phyloP scores from a whole-genome alignment of 2,329 filamentous ascomycete species.

The Verticillium albo-atrum region DNA sequence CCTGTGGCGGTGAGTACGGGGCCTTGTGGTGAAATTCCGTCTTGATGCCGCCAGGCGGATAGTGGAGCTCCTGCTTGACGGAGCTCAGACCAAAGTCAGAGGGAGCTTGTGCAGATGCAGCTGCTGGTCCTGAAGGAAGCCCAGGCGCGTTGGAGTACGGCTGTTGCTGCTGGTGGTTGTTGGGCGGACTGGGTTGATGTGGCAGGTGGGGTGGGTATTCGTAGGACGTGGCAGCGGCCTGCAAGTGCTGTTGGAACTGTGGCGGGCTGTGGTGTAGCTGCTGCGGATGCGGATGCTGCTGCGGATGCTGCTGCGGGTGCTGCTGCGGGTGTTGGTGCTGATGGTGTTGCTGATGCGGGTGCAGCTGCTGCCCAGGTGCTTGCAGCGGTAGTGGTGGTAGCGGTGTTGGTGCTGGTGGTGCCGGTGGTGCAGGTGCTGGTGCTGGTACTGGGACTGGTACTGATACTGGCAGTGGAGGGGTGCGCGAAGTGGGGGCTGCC shows the following conservation, averaged over 20 bases:
- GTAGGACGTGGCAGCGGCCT: not conserved
- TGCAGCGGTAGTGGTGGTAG: no score
- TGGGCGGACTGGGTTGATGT: conserved; percentile 1
- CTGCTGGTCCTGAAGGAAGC: not conserved
- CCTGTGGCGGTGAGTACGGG: conserved; percentile 1
- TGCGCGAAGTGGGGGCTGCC: conserved; percentile 22
- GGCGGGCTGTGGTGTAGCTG: conserved; percentile 18
- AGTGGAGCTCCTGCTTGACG: conserved; percentile 4
- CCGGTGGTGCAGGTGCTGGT: conserved; percentile 19
- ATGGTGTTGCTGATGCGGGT: conserved; percentile 24
- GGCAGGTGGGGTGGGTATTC: conserved; percentile 6
- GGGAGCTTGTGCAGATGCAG: not conserved
- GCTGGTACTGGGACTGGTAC: conserved; percentile 23
- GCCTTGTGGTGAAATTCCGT: conserved; percentile 9
- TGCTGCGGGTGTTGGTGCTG: conserved; percentile 20
- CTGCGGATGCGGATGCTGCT: conserved; percentile 15
- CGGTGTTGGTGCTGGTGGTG: conserved; percentile 15
- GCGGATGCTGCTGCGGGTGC: conserved; percentile 14
- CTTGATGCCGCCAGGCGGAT: not conserved
- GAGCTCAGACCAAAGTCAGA: not conserved
- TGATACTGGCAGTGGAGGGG: conserved; percentile 16
- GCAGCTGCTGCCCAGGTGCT: conserved; percentile 15
- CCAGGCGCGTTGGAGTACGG: conserved; percentile 1
- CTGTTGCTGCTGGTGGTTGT: not conserved
- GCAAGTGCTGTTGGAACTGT: conserved; percentile 8